Conservation (phyloP, 139 green algal species). For the Choricystis sp. region DNA sequence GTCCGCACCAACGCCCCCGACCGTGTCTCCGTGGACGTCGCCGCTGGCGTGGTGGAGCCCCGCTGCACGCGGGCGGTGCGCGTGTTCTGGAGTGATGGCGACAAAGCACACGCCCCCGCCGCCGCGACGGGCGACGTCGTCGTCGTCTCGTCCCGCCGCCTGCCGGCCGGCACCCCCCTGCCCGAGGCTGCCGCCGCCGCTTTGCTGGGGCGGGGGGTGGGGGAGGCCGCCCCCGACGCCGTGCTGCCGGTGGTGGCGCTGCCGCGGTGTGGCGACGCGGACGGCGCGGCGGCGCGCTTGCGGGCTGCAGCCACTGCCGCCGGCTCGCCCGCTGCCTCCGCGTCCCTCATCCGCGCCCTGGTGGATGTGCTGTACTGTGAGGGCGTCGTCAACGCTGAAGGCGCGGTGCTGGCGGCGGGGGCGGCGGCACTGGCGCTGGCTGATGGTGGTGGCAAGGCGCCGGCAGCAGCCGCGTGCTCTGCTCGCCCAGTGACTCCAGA, state of each 20-base stretch:
- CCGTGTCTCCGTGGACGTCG: neutral
- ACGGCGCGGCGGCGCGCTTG: neutral
- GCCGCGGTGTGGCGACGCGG: neutral
- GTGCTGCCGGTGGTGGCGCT: neutral
- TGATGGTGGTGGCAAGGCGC: too few relatives aligned
- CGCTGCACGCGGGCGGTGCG: neutral
- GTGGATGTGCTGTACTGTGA: too few relatives aligned
- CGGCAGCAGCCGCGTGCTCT: too few relatives aligned
- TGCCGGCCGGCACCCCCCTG: neutral
- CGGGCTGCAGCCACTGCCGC: neutral
- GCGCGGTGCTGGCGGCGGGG: too few relatives aligned
- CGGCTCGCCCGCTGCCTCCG: neutral
- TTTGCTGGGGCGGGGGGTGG: neutral
- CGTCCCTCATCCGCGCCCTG: too few relatives aligned
- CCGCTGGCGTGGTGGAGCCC: neutral
- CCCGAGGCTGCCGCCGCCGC: neutral
- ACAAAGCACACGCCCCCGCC: too few relatives aligned
- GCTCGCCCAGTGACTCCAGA: too few relatives aligned
- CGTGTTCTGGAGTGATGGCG: neutral
- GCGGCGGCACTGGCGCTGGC: too few relatives aligned
- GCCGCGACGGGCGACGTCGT: neutral
- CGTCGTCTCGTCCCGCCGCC: neutral
- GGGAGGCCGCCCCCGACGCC: neutral
- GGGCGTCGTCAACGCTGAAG: too few relatives aligned
- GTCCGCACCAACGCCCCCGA: too few relatives aligned